Evolutionary conservation across 192 early-diverging fungal genomes (phyloP).

Genomic region (Umbelopsis isabellina): DNA sequence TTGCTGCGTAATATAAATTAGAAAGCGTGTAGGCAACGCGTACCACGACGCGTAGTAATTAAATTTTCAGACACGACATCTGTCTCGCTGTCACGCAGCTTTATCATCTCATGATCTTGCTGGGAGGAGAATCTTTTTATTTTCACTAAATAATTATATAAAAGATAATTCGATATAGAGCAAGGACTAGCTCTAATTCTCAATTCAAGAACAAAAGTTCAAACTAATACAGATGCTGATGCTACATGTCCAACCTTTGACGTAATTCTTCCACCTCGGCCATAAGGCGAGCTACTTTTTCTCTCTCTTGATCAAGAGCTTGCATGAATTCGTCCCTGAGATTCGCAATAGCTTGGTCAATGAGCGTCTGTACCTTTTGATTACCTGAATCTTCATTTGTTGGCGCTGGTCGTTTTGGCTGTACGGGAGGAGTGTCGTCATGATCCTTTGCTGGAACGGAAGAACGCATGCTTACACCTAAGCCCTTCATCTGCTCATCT

Average conservation of each 20-base stretch:
- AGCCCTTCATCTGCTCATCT: neutral
- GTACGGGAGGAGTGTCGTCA: neutral
- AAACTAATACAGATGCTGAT: too few species aligned
- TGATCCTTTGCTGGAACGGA: neutral
- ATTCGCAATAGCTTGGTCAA: neutral
- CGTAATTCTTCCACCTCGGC: slow-evolving; percentile 6
- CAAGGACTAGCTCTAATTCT: too few species aligned
- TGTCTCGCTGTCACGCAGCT: too few species aligned
- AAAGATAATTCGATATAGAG: too few species aligned
- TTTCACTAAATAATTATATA: too few species aligned
- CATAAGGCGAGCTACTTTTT: neutral
- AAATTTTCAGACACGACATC: neutral
- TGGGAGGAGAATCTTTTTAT: too few species aligned
- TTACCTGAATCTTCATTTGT: neutral
- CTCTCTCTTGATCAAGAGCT: neutral
- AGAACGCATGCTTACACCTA: neutral
- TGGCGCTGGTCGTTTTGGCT: neutral
- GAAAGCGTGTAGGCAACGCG: neutral
- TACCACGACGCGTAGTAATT: neutral
- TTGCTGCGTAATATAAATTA: neutral
- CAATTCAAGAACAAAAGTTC: too few species aligned
- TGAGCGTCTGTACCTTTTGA: neutral
- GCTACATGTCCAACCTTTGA: neutral
- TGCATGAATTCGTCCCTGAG: slow-evolving; percentile 1
- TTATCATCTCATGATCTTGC: too few species aligned